Conservation (phyloP, 345 rosid species). For the Carallia brachiata region DNA sequence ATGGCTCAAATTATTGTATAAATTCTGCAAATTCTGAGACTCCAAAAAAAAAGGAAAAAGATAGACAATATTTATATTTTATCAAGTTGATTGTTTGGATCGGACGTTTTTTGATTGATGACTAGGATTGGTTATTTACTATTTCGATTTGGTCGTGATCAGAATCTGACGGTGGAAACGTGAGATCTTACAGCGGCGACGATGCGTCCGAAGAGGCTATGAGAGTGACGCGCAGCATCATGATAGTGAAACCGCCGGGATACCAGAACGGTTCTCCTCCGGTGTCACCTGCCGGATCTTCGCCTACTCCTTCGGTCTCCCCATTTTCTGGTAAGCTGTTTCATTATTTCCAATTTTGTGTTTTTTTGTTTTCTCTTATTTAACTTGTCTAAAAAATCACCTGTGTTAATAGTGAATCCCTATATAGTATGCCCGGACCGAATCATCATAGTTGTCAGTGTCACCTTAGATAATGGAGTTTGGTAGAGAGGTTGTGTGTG, state of each 20-base stretch:
- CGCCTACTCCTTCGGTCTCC: conserved; percentile 60
- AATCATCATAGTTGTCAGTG: no score
- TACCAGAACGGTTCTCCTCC: conserved; percentile 74
- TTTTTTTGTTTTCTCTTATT: no score
- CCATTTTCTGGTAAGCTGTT: conserved; percentile 77
- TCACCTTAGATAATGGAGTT: conserved; percentile 9
- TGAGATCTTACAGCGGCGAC: conserved; percentile 48
- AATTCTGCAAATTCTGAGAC: no score
- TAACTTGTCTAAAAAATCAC: neutral
- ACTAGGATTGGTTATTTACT: neutral
- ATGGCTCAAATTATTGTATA: neutral
- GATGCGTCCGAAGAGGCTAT: conserved; percentile 42
- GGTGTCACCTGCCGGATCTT: conserved; percentile 78
- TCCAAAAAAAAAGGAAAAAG: no score
- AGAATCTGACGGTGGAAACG: conserved; percentile 61
- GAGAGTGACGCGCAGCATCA: conserved; percentile 81
- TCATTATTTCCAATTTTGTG: neutral
- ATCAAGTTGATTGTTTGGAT: no score
- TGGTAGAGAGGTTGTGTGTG: neutral
- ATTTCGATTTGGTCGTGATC: conserved; percentile 10
- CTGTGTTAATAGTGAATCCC: no score
- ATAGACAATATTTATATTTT: no score
- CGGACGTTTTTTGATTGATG: neutral
- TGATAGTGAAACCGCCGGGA: conserved; percentile 87
- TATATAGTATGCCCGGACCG: no score